phyloP scores from a whole-genome alignment of 208 protist species.

The Leishmania aethiopica region DNA sequence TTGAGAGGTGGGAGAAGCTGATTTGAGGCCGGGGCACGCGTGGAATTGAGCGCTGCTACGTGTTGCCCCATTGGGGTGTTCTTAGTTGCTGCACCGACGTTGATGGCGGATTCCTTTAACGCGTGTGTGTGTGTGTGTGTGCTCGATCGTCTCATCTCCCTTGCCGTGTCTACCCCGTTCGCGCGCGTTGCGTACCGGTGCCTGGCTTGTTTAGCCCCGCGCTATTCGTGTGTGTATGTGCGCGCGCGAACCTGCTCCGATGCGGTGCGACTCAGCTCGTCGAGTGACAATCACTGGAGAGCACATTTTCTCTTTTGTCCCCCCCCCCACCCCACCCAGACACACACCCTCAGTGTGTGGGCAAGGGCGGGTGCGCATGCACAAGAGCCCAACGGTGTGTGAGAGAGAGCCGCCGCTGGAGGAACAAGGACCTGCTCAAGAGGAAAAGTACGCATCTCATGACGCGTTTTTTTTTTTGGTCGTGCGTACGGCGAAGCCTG shows the following conservation, averaged over 20 bases:
- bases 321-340: no score
- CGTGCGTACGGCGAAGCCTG: background rate
- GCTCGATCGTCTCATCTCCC: background rate
- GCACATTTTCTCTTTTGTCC: background rate
- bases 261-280: background rate
- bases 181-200: background rate
- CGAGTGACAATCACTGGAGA: background rate
- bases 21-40: background rate
- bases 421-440: background rate
- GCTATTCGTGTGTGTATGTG: background rate
- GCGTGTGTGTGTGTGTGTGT: no score
- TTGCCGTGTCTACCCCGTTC: background rate
- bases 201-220: background rate
- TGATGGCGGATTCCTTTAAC: background rate
- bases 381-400: background rate
- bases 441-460: background rate
- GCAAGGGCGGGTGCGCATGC: background rate
- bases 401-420: background rate
- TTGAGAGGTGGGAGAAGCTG: conserved; percentile 25
- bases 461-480: background rate
- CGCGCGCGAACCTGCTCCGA: background rate
- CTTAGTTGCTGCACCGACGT: background rate
- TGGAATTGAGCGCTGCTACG: background rate
- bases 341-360: background rate
- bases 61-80: background rate